These are phyloP conservation scores for Ehretia macrophylla DNA, from an alignment of 257 asterid genomes.

Conservation along the genomic window DNA sequence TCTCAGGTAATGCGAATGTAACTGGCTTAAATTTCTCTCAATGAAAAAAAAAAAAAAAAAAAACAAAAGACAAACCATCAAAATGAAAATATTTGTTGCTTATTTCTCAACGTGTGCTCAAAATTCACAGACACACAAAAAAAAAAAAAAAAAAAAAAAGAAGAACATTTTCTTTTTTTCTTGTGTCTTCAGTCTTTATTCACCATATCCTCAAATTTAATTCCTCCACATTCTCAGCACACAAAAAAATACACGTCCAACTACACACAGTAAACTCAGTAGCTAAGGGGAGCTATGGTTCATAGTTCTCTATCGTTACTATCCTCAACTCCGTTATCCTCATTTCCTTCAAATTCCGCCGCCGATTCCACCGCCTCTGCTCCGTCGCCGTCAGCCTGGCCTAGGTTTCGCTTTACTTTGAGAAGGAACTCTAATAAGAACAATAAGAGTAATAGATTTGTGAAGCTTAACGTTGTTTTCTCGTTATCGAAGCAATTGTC, in stretches of 20 bases:
- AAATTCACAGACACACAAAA: no score
- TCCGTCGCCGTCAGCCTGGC: not conserved
- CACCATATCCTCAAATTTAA: not conserved
- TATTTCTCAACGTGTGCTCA: no score
- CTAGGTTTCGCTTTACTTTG: conserved; percentile 3
- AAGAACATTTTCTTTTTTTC: no score
- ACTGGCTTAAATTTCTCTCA: no score
- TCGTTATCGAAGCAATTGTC: conserved; percentile 22
- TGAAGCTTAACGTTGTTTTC: conserved; percentile 31
- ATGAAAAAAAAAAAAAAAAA: no score
- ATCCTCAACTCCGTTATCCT: conserved; percentile 37
- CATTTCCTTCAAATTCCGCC: conserved; percentile 35
- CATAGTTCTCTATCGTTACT: conserved; percentile 43
- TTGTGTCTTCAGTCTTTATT: not conserved
- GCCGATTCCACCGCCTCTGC: conserved; percentile 27
- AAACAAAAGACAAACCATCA: no score
- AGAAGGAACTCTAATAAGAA: not conserved
- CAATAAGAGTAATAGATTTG: not conserved
- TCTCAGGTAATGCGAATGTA: no score
- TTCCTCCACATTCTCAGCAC: not conserved
- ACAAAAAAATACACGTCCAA: not conserved
- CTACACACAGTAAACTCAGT: not conserved
- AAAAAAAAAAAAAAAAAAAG: no score
- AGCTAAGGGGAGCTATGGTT: conserved; percentile 40
- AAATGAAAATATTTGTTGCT: no score